Base-by-base conservation (phyloP, 495 filamentous ascomycete species). In the Penicillium roqueforti region DNA sequence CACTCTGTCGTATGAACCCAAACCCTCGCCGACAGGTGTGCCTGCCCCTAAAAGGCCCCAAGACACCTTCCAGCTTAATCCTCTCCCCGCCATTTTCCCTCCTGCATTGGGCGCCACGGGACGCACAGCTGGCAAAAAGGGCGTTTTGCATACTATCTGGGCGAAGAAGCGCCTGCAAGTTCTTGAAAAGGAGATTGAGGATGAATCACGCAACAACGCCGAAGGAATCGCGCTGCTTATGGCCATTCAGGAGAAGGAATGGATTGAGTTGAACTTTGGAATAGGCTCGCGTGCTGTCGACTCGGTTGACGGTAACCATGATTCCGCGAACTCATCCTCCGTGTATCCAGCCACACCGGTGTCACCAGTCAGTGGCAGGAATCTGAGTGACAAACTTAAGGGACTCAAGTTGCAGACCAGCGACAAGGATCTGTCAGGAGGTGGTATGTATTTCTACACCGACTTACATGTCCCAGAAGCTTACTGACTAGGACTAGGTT, bases 91-190 rank as follows among this genome's bases (percentile, higher is more conserved):
- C 11, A 90, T 95, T 47, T 92, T 89, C 65, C 85, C 86, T 0
- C 81, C 85, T 1, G 85, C 84, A 51, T 69, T 92, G 25, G 84
- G 86, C 1, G 75, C 79, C 1, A 84, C 81, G 3, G 82, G 80
- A 0, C 77, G 80, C 6, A 77, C 85, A 0, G 79, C 83, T 1
- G 88, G 88, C 13, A 86, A 83, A 62, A 86, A 88, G 43, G 89
- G 89, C 8, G 88, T 92, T 3, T 67, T 92, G 53, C 89, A 92
- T 62, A 91, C 87, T 8, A 83, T 87, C 48, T 95, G 88, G 87
- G 89, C 83, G 20, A 87, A 88, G 75, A 84, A 87, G 66, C 77
- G 88, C 14, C 71, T 92, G 20, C 82, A 80, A 20, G 83, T 86
- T 22, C 70, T 91, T 14, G 80, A 88, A n/a, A 72, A 76, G 26